Conservation (phyloP, 2,329 filamentous ascomycete species). For the Aspergillus floridensis region DNA sequence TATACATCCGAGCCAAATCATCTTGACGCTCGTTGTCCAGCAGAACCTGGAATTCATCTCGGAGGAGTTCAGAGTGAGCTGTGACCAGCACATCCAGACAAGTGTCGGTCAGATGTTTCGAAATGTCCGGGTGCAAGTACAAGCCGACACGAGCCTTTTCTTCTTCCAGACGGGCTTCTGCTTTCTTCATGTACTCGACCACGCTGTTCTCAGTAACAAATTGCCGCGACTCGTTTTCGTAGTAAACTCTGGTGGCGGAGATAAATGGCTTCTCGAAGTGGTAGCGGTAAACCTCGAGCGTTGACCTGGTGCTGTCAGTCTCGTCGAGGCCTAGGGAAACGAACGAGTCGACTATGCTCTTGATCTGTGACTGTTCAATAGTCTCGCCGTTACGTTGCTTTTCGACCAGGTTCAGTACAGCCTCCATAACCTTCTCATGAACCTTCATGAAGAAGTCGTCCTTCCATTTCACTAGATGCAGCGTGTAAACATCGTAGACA, state of each 20-base stretch:
- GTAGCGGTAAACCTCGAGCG: conserved; percentile 87
- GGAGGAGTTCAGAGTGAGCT: conserved; percentile 78
- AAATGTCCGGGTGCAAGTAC: conserved; percentile 89
- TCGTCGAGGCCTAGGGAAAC: conserved; percentile 94
- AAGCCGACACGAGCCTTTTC: conserved; percentile 91
- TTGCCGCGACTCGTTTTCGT: conserved; percentile 85
- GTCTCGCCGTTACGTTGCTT: conserved; percentile 97
- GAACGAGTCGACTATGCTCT: conserved; percentile 94
- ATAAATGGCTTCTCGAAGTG: conserved; percentile 95
- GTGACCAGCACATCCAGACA: conserved; percentile 89
- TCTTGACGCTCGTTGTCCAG: conserved; percentile 93
- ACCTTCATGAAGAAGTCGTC: conserved; percentile 83
- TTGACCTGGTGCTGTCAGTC: conserved; percentile 87
- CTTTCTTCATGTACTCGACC: conserved; percentile 99
- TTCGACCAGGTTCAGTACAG: conserved; percentile 91
- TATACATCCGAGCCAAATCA: conserved; percentile 96
- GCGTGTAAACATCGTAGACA: conserved; percentile 95
- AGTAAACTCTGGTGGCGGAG: conserved; percentile 77
- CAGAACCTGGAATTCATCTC: conserved; percentile 93
- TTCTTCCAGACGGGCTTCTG: conserved; percentile 80
- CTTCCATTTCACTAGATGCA: conserved; percentile 95
- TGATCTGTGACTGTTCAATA: conserved; percentile 95
- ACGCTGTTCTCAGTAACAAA: conserved; percentile 97
- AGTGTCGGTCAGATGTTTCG: conserved; percentile 74
- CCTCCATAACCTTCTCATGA: conserved; percentile 86